Evolutionary conservation across 106 monocot genomes (phyloP).

Genomic region (Gastrodia elata): DNA sequence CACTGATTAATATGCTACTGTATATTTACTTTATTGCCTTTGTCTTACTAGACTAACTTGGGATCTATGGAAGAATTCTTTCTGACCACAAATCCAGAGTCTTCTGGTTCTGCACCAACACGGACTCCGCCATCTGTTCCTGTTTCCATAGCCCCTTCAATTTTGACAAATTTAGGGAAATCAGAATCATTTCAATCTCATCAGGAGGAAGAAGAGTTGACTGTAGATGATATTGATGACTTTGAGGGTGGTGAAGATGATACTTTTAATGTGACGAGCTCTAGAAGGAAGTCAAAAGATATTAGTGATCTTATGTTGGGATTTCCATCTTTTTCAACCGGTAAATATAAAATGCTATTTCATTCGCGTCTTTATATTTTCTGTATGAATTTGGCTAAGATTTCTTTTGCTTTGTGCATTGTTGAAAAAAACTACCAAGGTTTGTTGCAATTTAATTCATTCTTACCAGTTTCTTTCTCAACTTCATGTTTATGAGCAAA

Average conservation of each 20-base stretch:
- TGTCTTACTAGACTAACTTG: slow-evolving; percentile 40
- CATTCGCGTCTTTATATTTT: background rate
- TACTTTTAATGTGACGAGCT: slow-evolving; percentile 21
- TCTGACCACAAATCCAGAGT: slow-evolving; percentile 66
- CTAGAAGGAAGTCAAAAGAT: slow-evolving; percentile 57
- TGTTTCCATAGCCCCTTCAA: slow-evolving; percentile 10
- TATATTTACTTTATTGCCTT: background rate
- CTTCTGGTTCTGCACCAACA: slow-evolving; percentile 65
- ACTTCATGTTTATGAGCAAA: background rate
- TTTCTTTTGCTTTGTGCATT: background rate
- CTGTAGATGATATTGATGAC: slow-evolving; percentile 95
- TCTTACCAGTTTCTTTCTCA: too few species aligned
- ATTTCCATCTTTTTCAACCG: slow-evolving; percentile 69
- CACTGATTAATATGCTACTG: background rate
- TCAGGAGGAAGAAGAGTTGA: slow-evolving; percentile 63
- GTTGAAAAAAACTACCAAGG: background rate
- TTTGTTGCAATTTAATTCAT: background rate
- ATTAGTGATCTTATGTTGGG: slow-evolving; percentile 38
- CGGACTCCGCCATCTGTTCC: slow-evolving; percentile 68
- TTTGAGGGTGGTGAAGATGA: slow-evolving; percentile 86
- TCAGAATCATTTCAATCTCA: slow-evolving; percentile 68
- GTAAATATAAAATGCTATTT: slow-evolving; percentile 22
- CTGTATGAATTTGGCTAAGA: background rate
- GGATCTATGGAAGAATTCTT: slow-evolving; percentile 65
- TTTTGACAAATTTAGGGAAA: slow-evolving; percentile 33